phyloP scores from a whole-genome alignment of 1,284 basidiomycete species.

The Cutaneotrichosporon sp. region DNA sequence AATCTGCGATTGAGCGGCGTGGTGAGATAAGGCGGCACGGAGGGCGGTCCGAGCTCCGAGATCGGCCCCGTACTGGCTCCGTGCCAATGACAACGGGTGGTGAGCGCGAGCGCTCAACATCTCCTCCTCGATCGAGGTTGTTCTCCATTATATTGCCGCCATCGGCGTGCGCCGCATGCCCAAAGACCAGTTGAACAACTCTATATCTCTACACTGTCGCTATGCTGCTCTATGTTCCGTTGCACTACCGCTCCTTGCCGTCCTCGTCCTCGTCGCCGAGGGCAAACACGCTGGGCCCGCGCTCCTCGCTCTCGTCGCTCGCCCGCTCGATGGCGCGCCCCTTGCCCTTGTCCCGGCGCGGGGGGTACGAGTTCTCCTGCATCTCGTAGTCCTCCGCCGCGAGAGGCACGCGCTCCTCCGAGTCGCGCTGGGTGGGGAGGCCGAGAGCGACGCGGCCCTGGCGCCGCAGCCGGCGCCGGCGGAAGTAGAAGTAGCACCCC shows the following conservation, averaged over 20 bases:
- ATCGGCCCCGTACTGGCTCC: background rate
- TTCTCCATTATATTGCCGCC: too few relatives aligned
- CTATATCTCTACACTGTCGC: constrained; percentile 1
- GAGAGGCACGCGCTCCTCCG: constrained; percentile 63
- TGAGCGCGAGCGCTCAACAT: background rate
- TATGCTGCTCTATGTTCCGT: background rate
- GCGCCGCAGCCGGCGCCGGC: constrained; percentile 37
- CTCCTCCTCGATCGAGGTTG: too few relatives aligned
- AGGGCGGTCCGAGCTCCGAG: background rate
- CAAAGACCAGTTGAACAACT: background rate
- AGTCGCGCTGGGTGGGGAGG: constrained; percentile 26
- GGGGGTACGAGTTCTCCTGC: constrained; percentile 34
- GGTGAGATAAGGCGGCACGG: background rate
- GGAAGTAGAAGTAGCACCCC: constrained; percentile 55
- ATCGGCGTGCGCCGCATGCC: too few relatives aligned
- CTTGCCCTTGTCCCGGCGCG: constrained; percentile 30
- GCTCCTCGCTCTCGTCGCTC: constrained; percentile 33
- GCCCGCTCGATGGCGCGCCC: constrained; percentile 22
- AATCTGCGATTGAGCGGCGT: too few relatives aligned
- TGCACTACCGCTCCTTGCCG: background rate
- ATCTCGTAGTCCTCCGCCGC: constrained; percentile 53
- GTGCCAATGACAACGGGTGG: background rate
- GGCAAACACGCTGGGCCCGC: constrained; percentile 55
- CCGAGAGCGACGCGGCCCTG: constrained; percentile 9
- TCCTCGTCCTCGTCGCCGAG: constrained; percentile 55